phyloP scores from a whole-genome alignment of 2,329 filamentous ascomycete species.

The Fusarium bulbicola region DNA sequence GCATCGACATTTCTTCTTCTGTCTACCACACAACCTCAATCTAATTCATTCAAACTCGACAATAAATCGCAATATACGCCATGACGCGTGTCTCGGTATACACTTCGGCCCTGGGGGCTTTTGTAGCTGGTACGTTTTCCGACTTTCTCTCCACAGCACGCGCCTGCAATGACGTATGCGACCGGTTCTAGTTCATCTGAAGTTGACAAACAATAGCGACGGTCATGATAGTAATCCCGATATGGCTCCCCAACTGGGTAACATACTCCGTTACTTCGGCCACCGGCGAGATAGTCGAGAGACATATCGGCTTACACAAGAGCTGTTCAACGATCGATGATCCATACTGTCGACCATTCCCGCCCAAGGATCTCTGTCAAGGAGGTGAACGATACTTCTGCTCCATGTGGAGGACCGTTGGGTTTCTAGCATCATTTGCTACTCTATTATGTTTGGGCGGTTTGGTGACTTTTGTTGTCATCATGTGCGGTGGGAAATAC shows the following conservation, averaged over 20 bases:
- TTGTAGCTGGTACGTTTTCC: constrained; percentile 53
- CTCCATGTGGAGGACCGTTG: constrained; percentile 88
- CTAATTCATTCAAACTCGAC: background rate
- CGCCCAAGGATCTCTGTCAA: constrained; percentile 47
- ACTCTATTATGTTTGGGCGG: constrained; percentile 84
- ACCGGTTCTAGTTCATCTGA: background rate
- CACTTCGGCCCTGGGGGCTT: constrained; percentile 52
- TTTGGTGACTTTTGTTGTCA: constrained; percentile 80
- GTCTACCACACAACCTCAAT: constrained; percentile 1
- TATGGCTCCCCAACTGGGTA: constrained; percentile 77
- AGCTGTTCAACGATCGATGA: constrained; percentile 78
- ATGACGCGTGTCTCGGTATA: constrained; percentile 59
- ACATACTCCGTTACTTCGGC: constrained; percentile 66
- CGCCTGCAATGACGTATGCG: constrained; percentile 39
- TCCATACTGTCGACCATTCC: constrained; percentile 62
- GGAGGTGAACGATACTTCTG: constrained; percentile 78
- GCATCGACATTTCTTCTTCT: constrained; percentile 36
- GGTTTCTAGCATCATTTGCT: constrained; percentile 87
- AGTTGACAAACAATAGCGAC: constrained; percentile 64
- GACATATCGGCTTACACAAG: constrained; percentile 80
- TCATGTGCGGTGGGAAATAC: constrained; percentile 80
- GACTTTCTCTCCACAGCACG: constrained; percentile 8
- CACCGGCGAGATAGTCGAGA: constrained; percentile 57
- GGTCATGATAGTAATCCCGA: constrained; percentile 74
- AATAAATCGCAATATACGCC: constrained; percentile 10